Conservation (phyloP, 345 rosid species). For the Hirschfeldia incana region DNA sequence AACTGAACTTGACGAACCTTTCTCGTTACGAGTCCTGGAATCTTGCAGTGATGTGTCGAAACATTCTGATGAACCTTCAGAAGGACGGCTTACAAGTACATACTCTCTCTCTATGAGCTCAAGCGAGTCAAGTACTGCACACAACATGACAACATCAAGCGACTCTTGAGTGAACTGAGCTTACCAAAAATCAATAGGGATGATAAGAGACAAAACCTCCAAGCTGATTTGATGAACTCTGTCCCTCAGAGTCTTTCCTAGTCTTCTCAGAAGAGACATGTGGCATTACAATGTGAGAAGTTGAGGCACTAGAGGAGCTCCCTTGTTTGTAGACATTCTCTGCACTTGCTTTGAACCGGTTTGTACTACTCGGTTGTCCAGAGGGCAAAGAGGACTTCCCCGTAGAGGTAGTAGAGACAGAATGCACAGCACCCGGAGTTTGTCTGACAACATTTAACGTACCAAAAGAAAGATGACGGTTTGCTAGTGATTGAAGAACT, state of each 20-base stretch:
- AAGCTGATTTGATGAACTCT: slow-evolving; percentile 42
- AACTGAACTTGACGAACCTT: slow-evolving; percentile 19
- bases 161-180: slow-evolving; percentile 24
- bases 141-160: slow-evolving; percentile 11
- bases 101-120: slow-evolving; percentile 76
- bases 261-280: slow-evolving; percentile 36
- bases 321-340: slow-evolving; percentile 28
- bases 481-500: no score
- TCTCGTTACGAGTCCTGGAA: no score
- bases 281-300: slow-evolving; percentile 38
- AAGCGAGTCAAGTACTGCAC: slow-evolving; percentile 55
- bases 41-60: slow-evolving; percentile 54
- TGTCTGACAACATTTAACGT: slow-evolving; percentile 45
- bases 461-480: no score
- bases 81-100: slow-evolving; percentile 63
- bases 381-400: slow-evolving; percentile 33
- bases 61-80: slow-evolving; percentile 58
- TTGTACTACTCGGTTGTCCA: slow-evolving; percentile 17
- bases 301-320: slow-evolving; percentile 36
- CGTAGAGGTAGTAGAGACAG: slow-evolving; percentile 40
- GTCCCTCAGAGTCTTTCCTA: slow-evolving; percentile 42
- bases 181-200: neutral
- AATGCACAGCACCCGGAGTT: slow-evolving; percentile 33
- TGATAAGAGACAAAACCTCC: slow-evolving; percentile 43
- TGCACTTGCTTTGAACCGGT: slow-evolving; percentile 20